Percentiles rank a stretch among this genome's conserved stretches.
These are phyloP conservation scores for Maudiozyma turicensis DNA, from an alignment of 805 yeast genomes.

Conservation along the genomic window DNA sequence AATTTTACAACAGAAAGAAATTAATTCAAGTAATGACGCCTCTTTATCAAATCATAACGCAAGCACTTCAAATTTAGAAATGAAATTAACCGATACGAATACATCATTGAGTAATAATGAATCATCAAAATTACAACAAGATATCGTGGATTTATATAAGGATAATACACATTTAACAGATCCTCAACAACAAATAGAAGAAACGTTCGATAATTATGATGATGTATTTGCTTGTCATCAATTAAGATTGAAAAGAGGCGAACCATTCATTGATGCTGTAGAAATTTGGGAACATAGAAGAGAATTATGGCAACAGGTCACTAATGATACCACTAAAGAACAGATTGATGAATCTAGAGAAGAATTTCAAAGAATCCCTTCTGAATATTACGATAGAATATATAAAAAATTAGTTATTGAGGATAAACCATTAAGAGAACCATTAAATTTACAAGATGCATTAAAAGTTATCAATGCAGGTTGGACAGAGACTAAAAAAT, in stretches of 20 bases:
- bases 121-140: too few relatives aligned
- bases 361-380: slow-evolving; percentile 29
- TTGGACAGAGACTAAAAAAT: slow-evolving; percentile 71
- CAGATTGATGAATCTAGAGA: slow-evolving; percentile 10
- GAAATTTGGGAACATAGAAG: slow-evolving; percentile 64
- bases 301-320: slow-evolving; percentile 43
- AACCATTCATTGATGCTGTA: slow-evolving; percentile 43
- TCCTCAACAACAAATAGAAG: slow-evolving; percentile 4
- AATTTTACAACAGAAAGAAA: slow-evolving; percentile 6
- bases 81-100: slow-evolving; percentile 17
- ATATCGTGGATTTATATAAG: too few relatives aligned
- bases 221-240: slow-evolving; percentile 24
- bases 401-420: slow-evolving; percentile 64
- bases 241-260: slow-evolving; percentile 26
- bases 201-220: slow-evolving; percentile 26
- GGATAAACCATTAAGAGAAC: slow-evolving; percentile 54
- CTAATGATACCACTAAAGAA: slow-evolving; percentile 7
- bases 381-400: slow-evolving; percentile 47
- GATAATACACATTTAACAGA: too few relatives aligned
- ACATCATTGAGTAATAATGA: too few relatives aligned
- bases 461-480: slow-evolving; percentile 68
- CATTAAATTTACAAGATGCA: slow-evolving; percentile 67
- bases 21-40: slow-evolving; percentile 6
- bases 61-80: slow-evolving; percentile 8
- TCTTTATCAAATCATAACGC: slow-evolving; percentile 6